Percentiles rank a stretch among this genome's conserved stretches.
Conservation (phyloP, 805 yeast genomes). For the Starmerella riodocensis region DNA sequence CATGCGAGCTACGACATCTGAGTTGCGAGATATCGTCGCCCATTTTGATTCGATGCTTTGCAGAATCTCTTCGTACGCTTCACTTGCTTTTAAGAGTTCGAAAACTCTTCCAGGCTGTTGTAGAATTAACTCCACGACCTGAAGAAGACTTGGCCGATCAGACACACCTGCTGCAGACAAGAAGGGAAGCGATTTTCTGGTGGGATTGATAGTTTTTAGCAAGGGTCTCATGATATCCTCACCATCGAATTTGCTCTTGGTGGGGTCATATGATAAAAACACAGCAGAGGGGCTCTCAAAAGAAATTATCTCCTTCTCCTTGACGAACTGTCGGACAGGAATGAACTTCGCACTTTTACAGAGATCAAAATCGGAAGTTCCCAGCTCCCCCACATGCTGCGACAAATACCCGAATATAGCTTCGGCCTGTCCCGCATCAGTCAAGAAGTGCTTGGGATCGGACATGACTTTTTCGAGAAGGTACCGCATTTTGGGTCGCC, state of each 20-base stretch:
- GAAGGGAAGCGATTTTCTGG: slow-evolving; percentile 23
- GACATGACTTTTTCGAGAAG: slow-evolving; percentile 18
- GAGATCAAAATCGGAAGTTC: slow-evolving; percentile 13
- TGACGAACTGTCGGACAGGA: too few species aligned
- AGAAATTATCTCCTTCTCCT: neutral
- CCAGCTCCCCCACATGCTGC: slow-evolving; percentile 18
- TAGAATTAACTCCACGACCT: slow-evolving; percentile 21
- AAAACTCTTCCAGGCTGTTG: slow-evolving; percentile 2
- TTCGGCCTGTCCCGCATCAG: slow-evolving; percentile 15
- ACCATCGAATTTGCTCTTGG: slow-evolving; percentile 1
- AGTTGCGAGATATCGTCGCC: slow-evolving; percentile 6
- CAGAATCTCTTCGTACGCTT: slow-evolving; percentile 22
- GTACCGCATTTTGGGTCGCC: slow-evolving; percentile 20
- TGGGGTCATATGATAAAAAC: slow-evolving; percentile 21
- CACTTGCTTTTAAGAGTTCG: slow-evolving; percentile 19
- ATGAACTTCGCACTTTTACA: slow-evolving; percentile 21
- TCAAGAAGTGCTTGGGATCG: slow-evolving; percentile 20
- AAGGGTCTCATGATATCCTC: slow-evolving; percentile 11
- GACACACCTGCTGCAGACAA: slow-evolving; percentile 26
- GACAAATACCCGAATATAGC: slow-evolving; percentile 25
- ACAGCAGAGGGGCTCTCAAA: slow-evolving; percentile 21
- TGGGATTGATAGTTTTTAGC: slow-evolving; percentile 11
- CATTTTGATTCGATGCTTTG: slow-evolving; percentile 11
- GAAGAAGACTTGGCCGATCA: slow-evolving; percentile 25
- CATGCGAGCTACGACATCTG: slow-evolving; percentile 21